Evolutionary conservation across 305 asterid species (phyloP), one percentile per base, ranked within the genome.

Genomic region (Fraxinus xanthoxyloides): DNA sequence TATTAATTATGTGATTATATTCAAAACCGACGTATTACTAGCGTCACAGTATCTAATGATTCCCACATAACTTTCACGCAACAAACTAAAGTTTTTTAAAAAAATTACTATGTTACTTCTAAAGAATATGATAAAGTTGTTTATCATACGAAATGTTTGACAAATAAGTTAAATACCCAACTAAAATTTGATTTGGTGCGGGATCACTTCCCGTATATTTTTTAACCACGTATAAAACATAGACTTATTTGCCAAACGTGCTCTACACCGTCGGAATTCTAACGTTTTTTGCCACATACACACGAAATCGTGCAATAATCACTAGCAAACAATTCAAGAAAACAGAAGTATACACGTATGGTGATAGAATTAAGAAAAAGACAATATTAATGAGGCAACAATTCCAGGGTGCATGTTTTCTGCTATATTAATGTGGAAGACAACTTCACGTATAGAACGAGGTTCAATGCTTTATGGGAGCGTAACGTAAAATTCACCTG

Each of bases 341-440:
- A 23, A 23, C 17, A 8, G 30, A 19, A 24, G 72, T 63, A 24
- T 63, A 63, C 34, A 63, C 72, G 72, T 24, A 63, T 26, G 9
- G n/a, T 24, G 10, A 63, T 63, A 63, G 72, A 63, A 63, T 7
- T 23, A 23, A 63, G 72, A 26, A 63, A 63, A 63, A 23, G 72
- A 63, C 72, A 63, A 63, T 9, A 8, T 2, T 24, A 9, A 9
- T 21, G 8, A n/a, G 24, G 24, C 21, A 54, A n/a, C 24, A 1
- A 61, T 24, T 63, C n/a, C 32, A 63, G 72, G 72, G 32, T 63
- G 72, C 72, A 63, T 63, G 72, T 63, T 63, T 63, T 63, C 72
- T 63, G 72, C 72, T 23, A 63, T 24, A 24, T 21, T 63, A 8
- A 63, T 24, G 72, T 63, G 32, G 28, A 63, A 63, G 72, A 26